Evolutionary conservation across 495 filamentous ascomycete genomes (phyloP), one percentile per base, ranked within the genome.

Genomic region (Daldinia vernicosa): DNA sequence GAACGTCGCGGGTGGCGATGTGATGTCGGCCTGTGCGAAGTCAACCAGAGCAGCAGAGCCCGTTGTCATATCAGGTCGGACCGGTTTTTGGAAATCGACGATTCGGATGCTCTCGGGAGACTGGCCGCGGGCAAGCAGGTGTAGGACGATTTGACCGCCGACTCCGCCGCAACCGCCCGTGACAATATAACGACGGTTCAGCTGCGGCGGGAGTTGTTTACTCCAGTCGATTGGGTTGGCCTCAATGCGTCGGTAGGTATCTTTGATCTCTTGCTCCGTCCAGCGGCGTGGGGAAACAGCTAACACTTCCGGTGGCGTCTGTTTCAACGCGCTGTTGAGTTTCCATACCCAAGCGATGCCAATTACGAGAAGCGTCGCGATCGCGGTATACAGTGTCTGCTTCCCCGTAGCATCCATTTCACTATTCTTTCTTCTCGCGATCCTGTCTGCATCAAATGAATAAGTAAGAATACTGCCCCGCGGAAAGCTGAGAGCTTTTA

Each of bases 91-190:
- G 43, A 88, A 84, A 75, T 89, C 87, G 12, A 88, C 66, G 45
- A 88, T 81, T 1, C 87, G 84, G 66, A 89, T 84, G 58, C 83
- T 83, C 45, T 83, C 77, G 3, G 86, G 82, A 6, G 80, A 64
- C 64, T 89, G 83, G 32, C 86, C 86, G 11, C 85, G 84, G n/a
- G 80, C 77, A 12, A 88, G 80, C 8, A 89, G 79, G 63, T 86
- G 84, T 28, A 83, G 70, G 35, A 87, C 80, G 30, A 89, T 86
- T 74, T 85, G 85, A 28, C 84, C 83, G 0, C 87, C 87, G 32
- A 89, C 86, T 19, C 88, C 83, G 83, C 87, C 86, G 12, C 84
- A 81, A 45, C 87, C 87, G 56, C 87, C 87, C 24, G 88, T 84
- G 26, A 89, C 76, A 50, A 89, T 74, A 77, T 89, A 89, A 14